Conservation (phyloP, 306 rosid genomes). For the Herpetospermum pedunculosum region DNA sequence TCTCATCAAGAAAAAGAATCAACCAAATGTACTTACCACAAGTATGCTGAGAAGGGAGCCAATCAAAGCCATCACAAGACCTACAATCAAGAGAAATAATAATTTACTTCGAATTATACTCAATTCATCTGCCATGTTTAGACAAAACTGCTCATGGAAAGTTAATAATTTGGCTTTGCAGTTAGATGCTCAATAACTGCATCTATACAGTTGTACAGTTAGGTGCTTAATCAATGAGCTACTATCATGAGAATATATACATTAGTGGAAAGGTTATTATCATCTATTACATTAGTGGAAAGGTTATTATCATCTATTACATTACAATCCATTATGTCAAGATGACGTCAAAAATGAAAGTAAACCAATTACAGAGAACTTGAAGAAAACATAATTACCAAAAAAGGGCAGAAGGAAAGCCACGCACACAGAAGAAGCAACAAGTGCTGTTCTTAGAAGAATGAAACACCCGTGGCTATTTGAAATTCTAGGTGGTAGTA, state of each 20-base stretch:
- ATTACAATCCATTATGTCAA: neutral
- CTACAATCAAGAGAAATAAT: conserved; percentile 25
- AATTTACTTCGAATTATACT: neutral
- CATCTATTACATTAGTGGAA: neutral
- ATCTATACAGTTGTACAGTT: neutral
- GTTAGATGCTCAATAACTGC: neutral
- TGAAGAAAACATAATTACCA: conserved; percentile 28
- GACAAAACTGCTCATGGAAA: neutral
- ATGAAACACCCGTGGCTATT: conserved; percentile 43
- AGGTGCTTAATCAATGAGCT: neutral
- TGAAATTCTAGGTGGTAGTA: conserved; percentile 41
- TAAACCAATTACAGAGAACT: conserved; percentile 5
- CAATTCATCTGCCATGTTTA: neutral
- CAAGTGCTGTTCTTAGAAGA: conserved; percentile 52
- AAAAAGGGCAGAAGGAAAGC: conserved; percentile 75
- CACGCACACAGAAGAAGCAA: conserved; percentile 45
- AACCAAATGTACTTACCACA: conserved; percentile 29
- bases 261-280: neutral
- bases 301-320: neutral
- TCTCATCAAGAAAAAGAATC: neutral
- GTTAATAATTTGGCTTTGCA: neutral
- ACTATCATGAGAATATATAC: neutral
- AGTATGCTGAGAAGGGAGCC: conserved; percentile 48
- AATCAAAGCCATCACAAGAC: conserved; percentile 60
- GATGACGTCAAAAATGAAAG: neutral